These are phyloP conservation scores for Biscogniauxia marginata DNA, from an alignment of 2,329 filamentous ascomycete genomes.

Conservation along the genomic window DNA sequence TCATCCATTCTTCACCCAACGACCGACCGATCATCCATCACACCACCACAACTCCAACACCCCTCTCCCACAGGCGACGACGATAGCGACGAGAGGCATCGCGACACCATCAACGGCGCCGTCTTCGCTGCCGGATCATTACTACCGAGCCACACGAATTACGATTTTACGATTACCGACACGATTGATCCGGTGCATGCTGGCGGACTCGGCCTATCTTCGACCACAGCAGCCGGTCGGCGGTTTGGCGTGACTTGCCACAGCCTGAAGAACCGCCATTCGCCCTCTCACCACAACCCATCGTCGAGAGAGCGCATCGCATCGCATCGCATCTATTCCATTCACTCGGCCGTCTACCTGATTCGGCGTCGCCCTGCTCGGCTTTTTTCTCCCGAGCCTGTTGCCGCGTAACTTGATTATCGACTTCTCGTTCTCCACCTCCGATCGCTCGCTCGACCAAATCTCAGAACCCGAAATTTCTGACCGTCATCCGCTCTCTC, in stretches of 20 bases:
- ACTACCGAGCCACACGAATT: background rate
- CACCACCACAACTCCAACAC: background rate
- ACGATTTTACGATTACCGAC: slow-evolving; percentile 1
- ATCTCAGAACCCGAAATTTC: background rate
- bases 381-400: slow-evolving; percentile 12
- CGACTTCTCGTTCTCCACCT: slow-evolving; percentile 11
- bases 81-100: slow-evolving; percentile 12
- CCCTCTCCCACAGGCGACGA: slow-evolving; percentile 10
- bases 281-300: slow-evolving; percentile 13
- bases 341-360: slow-evolving; percentile 5
- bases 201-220: slow-evolving; percentile 33
- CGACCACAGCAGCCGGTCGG: slow-evolving; percentile 38
- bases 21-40: slow-evolving; percentile 5
- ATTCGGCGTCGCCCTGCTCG: slow-evolving; percentile 11
- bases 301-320: slow-evolving; percentile 10
- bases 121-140: background rate
- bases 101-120: slow-evolving; percentile 4
- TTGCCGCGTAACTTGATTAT: slow-evolving; percentile 4
- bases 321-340: slow-evolving; percentile 2
- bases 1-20: slow-evolving; percentile 16
- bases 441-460: slow-evolving; percentile 6
- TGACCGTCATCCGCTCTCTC: slow-evolving; percentile 21
- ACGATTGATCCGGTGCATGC: slow-evolving; percentile 33
- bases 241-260: slow-evolving; percentile 39
- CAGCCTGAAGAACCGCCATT: slow-evolving; percentile 25